Conservation (phyloP, 2,329 filamentous ascomycete genomes). For the Domatiomyces catenatus region DNA sequence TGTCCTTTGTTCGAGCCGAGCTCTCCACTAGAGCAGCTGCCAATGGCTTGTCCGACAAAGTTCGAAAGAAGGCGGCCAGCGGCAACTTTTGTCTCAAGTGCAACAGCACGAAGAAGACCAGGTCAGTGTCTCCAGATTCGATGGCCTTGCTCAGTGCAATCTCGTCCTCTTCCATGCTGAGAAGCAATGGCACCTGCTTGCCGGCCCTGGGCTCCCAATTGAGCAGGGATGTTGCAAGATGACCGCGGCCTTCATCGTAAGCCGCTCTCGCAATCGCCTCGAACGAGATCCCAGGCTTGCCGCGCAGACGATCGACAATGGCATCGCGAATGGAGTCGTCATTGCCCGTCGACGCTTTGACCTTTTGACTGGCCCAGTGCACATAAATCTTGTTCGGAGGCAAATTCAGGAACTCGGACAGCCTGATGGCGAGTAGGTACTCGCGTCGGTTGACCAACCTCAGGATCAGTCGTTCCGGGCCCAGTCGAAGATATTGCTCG, state of each 20-base stretch:
- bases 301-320: conserved; percentile 72
- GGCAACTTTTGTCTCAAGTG: conserved; percentile 82
- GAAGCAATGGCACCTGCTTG: conserved; percentile 83
- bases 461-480: conserved; percentile 72
- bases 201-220: conserved; percentile 89
- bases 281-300: conserved; percentile 86
- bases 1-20: conserved; percentile 63
- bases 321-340: conserved; percentile 76
- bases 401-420: conserved; percentile 74
- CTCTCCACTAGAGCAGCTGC: conserved; percentile 84
- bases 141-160: conserved; percentile 92
- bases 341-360: conserved; percentile 66
- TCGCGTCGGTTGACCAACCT: conserved; percentile 78
- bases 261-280: conserved; percentile 85
- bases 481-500: conserved; percentile 83
- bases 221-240: conserved; percentile 77
- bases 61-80: conserved; percentile 79
- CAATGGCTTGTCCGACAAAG: conserved; percentile 69
- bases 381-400: conserved; percentile 84
- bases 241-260: conserved; percentile 78
- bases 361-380: conserved; percentile 92
- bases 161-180: conserved; percentile 92
- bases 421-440: conserved; percentile 74
- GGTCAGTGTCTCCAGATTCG: conserved; percentile 84
- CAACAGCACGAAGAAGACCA: conserved; percentile 77